These are phyloP conservation scores for Albizia julibrissin DNA, from an alignment of 306 rosid genomes.

Conservation along the genomic window DNA sequence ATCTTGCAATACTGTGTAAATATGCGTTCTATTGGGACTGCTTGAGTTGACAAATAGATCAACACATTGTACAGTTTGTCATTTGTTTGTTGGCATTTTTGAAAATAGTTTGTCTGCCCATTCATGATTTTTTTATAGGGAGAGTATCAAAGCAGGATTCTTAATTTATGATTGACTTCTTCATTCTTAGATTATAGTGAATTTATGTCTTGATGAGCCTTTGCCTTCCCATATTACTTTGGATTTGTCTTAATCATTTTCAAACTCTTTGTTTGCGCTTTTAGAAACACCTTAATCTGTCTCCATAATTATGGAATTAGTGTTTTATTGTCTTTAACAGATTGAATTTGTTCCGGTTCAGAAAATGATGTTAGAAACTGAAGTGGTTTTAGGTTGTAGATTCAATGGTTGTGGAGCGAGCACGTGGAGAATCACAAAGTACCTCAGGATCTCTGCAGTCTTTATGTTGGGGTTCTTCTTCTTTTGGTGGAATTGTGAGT, in stretches of 20 bases:
- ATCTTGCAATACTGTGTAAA: not conserved
- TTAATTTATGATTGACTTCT: slow-evolving; percentile 8
- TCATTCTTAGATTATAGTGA: not conserved
- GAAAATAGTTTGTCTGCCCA: not conserved
- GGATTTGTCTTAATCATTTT: not conserved
- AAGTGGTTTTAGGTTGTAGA: slow-evolving; percentile 84
- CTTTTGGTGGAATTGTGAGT: slow-evolving; percentile 97
- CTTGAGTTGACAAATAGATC: not conserved
- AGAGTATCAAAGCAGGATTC: not conserved
- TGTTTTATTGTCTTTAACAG: slow-evolving; percentile 18
- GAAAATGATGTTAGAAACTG: slow-evolving; percentile 44
- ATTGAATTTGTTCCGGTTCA: slow-evolving; percentile 26
- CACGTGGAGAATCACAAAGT: slow-evolving; percentile 99
- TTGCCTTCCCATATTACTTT: not conserved
- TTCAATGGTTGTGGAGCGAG: slow-evolving; percentile 99
- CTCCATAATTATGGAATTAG: slow-evolving; percentile 22
- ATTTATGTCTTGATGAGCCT: not conserved
- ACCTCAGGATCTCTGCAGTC: slow-evolving; percentile 97
- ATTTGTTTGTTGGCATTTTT: not conserved
- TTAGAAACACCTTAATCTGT: slow-evolving; percentile 14
- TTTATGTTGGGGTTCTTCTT: slow-evolving; percentile 98
- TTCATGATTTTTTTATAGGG: not conserved
- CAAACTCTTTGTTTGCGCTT: slow-evolving; percentile 4
- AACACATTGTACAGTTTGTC: not conserved
- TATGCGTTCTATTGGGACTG: slow-evolving; percentile 2